Evolutionary conservation across 805 yeast species (phyloP).

Genomic region (Monosporozyma yasuniensis): DNA sequence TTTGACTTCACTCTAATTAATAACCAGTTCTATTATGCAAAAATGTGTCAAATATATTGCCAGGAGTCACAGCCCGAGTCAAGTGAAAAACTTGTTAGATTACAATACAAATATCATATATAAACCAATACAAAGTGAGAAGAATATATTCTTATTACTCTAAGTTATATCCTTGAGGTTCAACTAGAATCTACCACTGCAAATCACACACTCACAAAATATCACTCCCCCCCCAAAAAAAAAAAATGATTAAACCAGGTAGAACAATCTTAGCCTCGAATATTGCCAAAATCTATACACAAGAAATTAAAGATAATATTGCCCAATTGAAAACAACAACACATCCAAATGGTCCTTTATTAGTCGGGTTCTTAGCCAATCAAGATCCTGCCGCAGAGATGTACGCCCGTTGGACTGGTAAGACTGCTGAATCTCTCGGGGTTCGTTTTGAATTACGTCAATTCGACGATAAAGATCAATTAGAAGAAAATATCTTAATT

Average conservation of each 20-base stretch:
- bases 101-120: too few relatives aligned
- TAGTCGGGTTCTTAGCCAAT: constrained; percentile 90
- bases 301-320: constrained; percentile 60
- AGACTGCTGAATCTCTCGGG: constrained; percentile 79
- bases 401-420: constrained; percentile 95
- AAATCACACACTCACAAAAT: too few relatives aligned
- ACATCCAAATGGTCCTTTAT: constrained; percentile 42
- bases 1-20: too few relatives aligned
- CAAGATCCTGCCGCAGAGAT: constrained; percentile 89
- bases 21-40: too few relatives aligned
- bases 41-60: too few relatives aligned
- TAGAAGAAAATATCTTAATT: constrained; percentile 72
- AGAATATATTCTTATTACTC: too few relatives aligned
- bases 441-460: constrained; percentile 71
- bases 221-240: neutral
- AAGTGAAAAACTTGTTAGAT: too few relatives aligned
- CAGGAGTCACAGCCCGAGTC: too few relatives aligned
- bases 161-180: neutral
- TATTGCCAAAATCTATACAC: constrained; percentile 72
- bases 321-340: constrained; percentile 30
- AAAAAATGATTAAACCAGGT: constrained; percentile 36
- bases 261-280: constrained; percentile 80
- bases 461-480: constrained; percentile 62
- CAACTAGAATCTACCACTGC: neutral
- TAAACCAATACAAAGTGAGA: too few relatives aligned